Conservation (phyloP, 441 rosid species). For the Syzygium syzygioides region DNA sequence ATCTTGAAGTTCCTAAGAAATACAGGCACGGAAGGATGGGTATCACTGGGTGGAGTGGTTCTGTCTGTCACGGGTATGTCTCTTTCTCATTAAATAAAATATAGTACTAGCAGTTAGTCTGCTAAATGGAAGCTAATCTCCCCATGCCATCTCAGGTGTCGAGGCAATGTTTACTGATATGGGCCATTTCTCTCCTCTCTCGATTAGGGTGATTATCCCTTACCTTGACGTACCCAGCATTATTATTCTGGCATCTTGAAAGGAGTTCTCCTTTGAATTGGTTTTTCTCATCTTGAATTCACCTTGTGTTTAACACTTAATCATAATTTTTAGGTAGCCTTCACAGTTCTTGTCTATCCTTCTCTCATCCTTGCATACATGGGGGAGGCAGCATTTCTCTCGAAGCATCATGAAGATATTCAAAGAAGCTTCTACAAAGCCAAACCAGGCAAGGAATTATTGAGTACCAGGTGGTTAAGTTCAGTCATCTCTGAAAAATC, state of each 20-base stretch:
- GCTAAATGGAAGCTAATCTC: slow-evolving; percentile 5
- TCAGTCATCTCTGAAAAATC: neutral
- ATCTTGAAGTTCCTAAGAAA: slow-evolving; percentile 50
- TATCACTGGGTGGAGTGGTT: slow-evolving; percentile 70
- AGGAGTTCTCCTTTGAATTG: neutral
- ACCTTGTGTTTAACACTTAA: neutral
- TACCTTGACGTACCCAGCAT: neutral
- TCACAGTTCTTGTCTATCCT: slow-evolving; percentile 56
- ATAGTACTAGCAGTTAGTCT: neutral
- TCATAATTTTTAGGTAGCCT: slow-evolving; percentile 38
- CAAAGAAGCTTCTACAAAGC: slow-evolving; percentile 80
- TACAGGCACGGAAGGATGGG: slow-evolving; percentile 57
- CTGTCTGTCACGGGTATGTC: slow-evolving; percentile 63
- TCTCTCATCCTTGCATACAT: slow-evolving; percentile 63
- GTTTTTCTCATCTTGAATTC: neutral
- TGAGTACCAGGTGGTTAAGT: neutral
- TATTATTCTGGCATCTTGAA: neutral
- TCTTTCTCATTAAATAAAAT: neutral
- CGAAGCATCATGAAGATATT: slow-evolving; percentile 61
- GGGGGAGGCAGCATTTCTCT: slow-evolving; percentile 77
- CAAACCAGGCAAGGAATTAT: slow-evolving; percentile 50
- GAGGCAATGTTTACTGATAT: slow-evolving; percentile 79
- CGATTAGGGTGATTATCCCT: slow-evolving; percentile 45
- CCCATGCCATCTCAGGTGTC: slow-evolving; percentile 36
- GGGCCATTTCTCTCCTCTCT: slow-evolving; percentile 67